A percentile compares a stretch with the other conserved stretches of the same genome.
These are phyloP conservation scores for Alternaria sp. DNA, from an alignment of 2,329 filamentous ascomycete genomes.

Conservation along the genomic window DNA sequence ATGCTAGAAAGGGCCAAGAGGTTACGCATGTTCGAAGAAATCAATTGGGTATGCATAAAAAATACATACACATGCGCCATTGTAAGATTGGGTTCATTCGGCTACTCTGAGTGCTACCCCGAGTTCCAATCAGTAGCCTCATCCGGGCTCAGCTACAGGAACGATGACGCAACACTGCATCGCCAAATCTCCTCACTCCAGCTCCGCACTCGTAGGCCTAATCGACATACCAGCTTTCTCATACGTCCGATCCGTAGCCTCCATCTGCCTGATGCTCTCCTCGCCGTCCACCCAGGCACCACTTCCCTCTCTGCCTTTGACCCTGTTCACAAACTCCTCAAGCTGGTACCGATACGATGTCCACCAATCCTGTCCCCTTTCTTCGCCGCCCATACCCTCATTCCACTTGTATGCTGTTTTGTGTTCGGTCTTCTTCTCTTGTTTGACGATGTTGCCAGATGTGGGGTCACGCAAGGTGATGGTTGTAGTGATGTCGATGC, in stretches of 20 bases:
- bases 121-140: neutral
- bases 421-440: conserved; percentile 12
- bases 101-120: neutral
- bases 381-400: conserved; percentile 29
- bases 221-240: conserved; percentile 34
- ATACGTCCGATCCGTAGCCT: conserved; percentile 45
- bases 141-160: neutral
- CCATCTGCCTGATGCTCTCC: conserved; percentile 47
- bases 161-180: neutral
- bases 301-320: conserved; percentile 35
- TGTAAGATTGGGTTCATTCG: neutral
- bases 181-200: conserved; percentile 1
- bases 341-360: conserved; percentile 46
- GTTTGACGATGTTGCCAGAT: conserved; percentile 11
- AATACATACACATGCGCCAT: neutral
- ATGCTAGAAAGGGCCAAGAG: neutral
- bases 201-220: conserved; percentile 24
- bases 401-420: conserved; percentile 40
- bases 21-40: neutral
- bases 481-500: conserved; percentile 23
- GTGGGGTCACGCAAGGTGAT: conserved; percentile 1
- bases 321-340: conserved; percentile 45
- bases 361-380: conserved; percentile 37
- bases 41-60: neutral
- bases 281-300: conserved; percentile 38